Evolutionary conservation across 2,329 filamentous ascomycete genomes (phyloP).

Genomic region (Alternaria conjuncta): DNA sequence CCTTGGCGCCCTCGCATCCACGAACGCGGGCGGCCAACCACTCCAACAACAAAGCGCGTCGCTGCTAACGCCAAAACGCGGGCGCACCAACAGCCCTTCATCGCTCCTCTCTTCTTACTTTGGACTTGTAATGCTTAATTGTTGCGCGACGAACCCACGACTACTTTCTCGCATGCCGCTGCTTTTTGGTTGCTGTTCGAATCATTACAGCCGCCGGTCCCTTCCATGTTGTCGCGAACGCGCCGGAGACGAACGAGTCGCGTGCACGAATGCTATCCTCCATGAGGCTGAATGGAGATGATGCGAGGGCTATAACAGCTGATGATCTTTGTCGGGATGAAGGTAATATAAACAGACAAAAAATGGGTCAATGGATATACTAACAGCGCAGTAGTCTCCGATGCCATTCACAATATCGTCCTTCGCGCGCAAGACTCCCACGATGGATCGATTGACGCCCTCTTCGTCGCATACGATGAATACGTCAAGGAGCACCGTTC

Average conservation of each 20-base stretch:
- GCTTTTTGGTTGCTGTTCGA: constrained; percentile 6
- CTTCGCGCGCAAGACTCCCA: constrained; percentile 71
- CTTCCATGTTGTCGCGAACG: constrained; percentile 50
- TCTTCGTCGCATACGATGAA: constrained; percentile 81
- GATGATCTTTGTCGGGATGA: constrained; percentile 17
- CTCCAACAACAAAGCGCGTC: constrained; percentile 40
- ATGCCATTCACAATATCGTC: constrained; percentile 78
- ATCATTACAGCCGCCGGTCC: constrained; percentile 8
- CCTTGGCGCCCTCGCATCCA: constrained; percentile 21
- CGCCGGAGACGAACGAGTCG: constrained; percentile 46
- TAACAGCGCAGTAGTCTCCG: constrained; percentile 67
- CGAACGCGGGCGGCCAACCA: constrained; percentile 28
- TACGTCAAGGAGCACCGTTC: constrained; percentile 74
- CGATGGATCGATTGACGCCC: constrained; percentile 70
- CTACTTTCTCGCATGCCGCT: constrained; percentile 2
- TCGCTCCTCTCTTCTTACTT: constrained; percentile 20
- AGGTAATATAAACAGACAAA: neutral
- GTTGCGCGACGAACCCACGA: constrained; percentile 5
- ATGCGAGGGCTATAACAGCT: constrained; percentile 50
- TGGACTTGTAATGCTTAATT: constrained; percentile 34
- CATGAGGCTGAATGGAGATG: constrained; percentile 46
- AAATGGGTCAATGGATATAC: neutral
- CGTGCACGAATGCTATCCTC: constrained; percentile 52
- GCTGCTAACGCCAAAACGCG: constrained; percentile 11
- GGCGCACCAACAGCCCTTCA: constrained; percentile 5